Base-by-base conservation (phyloP, 148 eudicot species). In the Rhododendron ovatum region DNA sequence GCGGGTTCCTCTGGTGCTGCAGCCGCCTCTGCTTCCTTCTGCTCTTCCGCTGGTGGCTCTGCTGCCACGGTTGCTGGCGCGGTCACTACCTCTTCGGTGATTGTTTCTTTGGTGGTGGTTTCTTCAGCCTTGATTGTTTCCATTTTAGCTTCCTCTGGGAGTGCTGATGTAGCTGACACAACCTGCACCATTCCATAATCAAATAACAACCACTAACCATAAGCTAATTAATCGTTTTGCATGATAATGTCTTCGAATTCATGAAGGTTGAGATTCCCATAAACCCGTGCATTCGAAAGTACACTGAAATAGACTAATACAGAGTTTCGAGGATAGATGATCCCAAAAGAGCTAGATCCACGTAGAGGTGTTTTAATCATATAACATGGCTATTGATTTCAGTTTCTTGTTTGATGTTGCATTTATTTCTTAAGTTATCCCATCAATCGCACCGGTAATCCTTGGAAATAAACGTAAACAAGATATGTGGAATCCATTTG, bases 151-250 rank as follows among this genome's bases (percentile, higher is more conserved):
- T 84, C 89, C 67, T 81, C 89, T 55, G 30, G 84, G 82, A 73
- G 53, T 55, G 89, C 89, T 57, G 89, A 15, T 84, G 87, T 84
- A 74, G 85, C 89, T 71, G 85, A 88, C 78, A 71, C 89, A 88
- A 88, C 87, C 89, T 88, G 61, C 80, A 84, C 1, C 33, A 37
- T 20, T 63, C 71, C 35, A 84, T 50, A 33, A 74, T 51, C 33
- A 20, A 28, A 74, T 15, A 71, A 48, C 33, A 10, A 59, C 11
- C 13, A 28, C 75, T 28, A 28, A 69, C 13, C 75, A 69, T 30
- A 37, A 30, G 35, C 37, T 28, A 28, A 30, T 11, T 13, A 26
- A 13, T 10, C 33, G 33, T 65, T 26, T 65, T 0, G 13, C 73
- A 65, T n/a, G 33, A 65, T 63, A 63, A 63, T 63, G 10, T 63